Evolutionary conservation across 225 moss, liverwort and hornwort species (phyloP).

Genomic region (Thuidium tamariscinum): DNA sequence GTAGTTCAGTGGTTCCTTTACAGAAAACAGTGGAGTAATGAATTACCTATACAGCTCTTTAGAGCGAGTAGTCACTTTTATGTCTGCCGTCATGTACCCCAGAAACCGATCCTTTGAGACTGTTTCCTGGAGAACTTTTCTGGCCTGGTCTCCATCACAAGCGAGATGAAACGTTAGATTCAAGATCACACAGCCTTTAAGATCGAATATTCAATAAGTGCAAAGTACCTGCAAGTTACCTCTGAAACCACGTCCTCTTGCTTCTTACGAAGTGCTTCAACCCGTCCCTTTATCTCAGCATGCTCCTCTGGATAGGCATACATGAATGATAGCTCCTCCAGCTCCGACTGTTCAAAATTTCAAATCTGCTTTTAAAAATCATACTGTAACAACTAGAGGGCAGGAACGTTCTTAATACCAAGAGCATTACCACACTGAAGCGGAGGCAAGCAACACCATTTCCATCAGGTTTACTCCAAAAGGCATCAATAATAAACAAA

Average conservation of each 20-base stretch:
- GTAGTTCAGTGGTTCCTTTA: background rate
- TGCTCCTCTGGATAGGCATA: slow-evolving; percentile 81
- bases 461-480: background rate
- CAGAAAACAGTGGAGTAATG: background rate
- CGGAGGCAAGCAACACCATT: background rate
- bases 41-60: slow-evolving; percentile 90
- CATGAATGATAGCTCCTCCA: slow-evolving; percentile 95
- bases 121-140: slow-evolving; percentile 66
- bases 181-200: background rate
- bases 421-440: background rate
- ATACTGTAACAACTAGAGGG: background rate
- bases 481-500: background rate
- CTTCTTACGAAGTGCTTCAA: slow-evolving; percentile 56
- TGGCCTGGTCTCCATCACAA: slow-evolving; percentile 41
- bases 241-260: slow-evolving; percentile 90
- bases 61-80: slow-evolving; percentile 66
- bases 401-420: background rate
- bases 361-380: background rate
- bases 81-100: slow-evolving; percentile 82
- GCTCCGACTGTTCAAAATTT: slow-evolving; percentile 63
- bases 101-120: slow-evolving; percentile 85
- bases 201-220: background rate
- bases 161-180: background rate
- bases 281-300: slow-evolving; percentile 49
- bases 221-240: slow-evolving; percentile 22